phyloP scores from a whole-genome alignment of 192 early-diverging fungal genomes.

The Allomyces arbusculus region DNA sequence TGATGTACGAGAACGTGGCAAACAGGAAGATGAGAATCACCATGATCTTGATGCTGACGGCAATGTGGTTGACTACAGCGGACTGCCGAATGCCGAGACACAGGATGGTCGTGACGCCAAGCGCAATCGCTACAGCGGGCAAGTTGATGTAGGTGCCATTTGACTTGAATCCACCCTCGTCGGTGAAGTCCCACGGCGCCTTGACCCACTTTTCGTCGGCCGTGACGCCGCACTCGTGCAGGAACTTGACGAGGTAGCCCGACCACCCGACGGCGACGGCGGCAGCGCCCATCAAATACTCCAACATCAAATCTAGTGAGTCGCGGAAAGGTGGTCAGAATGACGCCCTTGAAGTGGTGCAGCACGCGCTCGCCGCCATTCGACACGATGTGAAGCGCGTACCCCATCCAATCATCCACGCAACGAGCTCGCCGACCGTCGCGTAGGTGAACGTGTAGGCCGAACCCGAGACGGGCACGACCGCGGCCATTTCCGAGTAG shows the following conservation, averaged over 20 bases:
- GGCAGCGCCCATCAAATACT: conserved; percentile 68
- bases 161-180: conserved; percentile 12
- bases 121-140: conserved; percentile 46
- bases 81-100: conserved; percentile 53
- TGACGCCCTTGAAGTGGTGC: too few species aligned
- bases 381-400: too few species aligned
- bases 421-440: conserved; percentile 49
- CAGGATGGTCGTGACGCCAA: conserved; percentile 41
- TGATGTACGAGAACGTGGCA: conserved; percentile 42
- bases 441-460: conserved; percentile 76
- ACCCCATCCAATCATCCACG: not conserved
- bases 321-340: too few species aligned
- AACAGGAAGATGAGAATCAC: conserved; percentile 67
- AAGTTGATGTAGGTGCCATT: conserved; percentile 43
- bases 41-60: conserved; percentile 54
- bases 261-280: conserved; percentile 70
- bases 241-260: conserved; percentile 49
- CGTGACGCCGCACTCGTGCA: conserved; percentile 25
- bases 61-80: conserved; percentile 43
- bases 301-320: conserved; percentile 44
- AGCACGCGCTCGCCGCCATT: too few species aligned
- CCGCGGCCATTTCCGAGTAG: conserved; percentile 70
- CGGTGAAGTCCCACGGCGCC: conserved; percentile 49
- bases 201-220: conserved; percentile 34
- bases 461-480: conserved; percentile 74